Evolutionary conservation across 805 yeast genomes (phyloP), one percentile per base, ranked within the genome.

Genomic region (Yamadazyma philogaea): DNA sequence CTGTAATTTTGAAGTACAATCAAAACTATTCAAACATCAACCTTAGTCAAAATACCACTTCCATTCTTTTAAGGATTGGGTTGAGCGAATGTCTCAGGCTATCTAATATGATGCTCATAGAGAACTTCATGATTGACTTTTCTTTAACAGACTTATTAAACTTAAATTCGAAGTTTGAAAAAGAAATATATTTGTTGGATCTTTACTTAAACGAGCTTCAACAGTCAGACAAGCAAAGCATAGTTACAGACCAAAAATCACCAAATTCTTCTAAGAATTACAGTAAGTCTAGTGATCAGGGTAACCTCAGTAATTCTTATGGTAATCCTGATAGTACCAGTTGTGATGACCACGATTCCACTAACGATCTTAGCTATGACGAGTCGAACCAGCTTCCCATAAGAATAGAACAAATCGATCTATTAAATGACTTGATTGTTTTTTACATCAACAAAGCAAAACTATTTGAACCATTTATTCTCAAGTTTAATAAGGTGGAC

Each of bases 391-490:
- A 49, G 30, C 44, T 55, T 21, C 59, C 64, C 5, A 45, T 56
- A 8, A 48, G 50, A 12, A 47, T 63, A 15, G 64, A 59, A 30
- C 47, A 50, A 24, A 45, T 61, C 21, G 74, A 68, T 45, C 60
- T 76, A 2, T 50, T 72, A 19, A 56, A 63, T 26, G 81, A 77
- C 57, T 59, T 77, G 48, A 67, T 75, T 30, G 51, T 71, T 20
- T 55, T 76, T n/a, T 69, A 74, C 50, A 72, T 75, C 39, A 76
- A 75, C 46, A 57, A 76, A 41, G 77, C 79, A 19, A 76, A 76
- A 43, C 61, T 76, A 39, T 70, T 74, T 46, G 79, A 75, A 48
- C 79, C 78, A 21, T 76, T 76, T 49, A 62, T 75, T 59, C 60
- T 54, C 33, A 60, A 62, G 43, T 64, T 64, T 39, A 49, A 53